These are phyloP conservation scores for Anisodus acutangulus DNA, from an alignment of 257 asterid genomes.

Conservation along the genomic window DNA sequence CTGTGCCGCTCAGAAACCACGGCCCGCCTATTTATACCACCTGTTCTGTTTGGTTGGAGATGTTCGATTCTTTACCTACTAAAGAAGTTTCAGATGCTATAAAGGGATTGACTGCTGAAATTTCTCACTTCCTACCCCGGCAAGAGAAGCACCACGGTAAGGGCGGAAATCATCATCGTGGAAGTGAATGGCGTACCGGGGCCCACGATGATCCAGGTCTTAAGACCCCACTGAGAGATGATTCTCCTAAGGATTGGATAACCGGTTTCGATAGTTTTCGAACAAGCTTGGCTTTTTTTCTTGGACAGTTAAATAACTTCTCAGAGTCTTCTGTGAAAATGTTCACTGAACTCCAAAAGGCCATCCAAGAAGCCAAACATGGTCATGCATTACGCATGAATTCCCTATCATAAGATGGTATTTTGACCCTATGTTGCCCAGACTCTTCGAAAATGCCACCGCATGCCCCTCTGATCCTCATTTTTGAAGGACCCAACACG, in stretches of 20 bases:
- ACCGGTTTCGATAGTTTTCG: conserved; percentile 67
- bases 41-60: conserved; percentile 79
- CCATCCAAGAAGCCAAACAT: conserved; percentile 53
- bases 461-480: too few species aligned
- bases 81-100: conserved; percentile 69
- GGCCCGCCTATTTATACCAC: conserved; percentile 94
- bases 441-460: too few species aligned
- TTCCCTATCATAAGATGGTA: not conserved
- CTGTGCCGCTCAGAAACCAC: conserved; percentile 54
- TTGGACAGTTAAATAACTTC: conserved; percentile 65
- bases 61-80: conserved; percentile 57
- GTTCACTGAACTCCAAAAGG: conserved; percentile 61
- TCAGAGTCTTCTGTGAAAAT: conserved; percentile 66
- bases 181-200: not conserved
- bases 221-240: conserved; percentile 42
- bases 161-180: conserved; percentile 31
- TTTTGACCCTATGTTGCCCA: not conserved
- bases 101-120: conserved; percentile 69
- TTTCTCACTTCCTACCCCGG: conserved; percentile 72
- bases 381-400: conserved; percentile 51
- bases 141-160: conserved; percentile 78
- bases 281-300: conserved; percentile 65
- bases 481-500: too few species aligned
- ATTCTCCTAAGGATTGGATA: conserved; percentile 47
- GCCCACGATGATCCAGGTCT: conserved; percentile 39